Conservation (phyloP, 2,329 filamentous ascomycete species). For the Monilinia laxa region DNA sequence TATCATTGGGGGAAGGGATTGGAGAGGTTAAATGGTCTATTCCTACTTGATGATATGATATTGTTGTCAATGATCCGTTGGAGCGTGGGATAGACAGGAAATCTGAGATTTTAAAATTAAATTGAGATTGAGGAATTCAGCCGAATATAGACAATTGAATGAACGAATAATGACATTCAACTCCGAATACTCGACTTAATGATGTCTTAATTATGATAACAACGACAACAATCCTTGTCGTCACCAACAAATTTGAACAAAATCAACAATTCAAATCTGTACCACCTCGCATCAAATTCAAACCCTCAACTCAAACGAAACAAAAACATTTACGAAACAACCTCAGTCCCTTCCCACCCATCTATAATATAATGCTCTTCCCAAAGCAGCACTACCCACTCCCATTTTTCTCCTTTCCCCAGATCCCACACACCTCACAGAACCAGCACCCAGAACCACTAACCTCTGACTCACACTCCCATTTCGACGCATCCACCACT, state of each 20-base stretch:
- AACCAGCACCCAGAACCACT: neutral
- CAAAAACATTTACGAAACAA: constrained; percentile 6
- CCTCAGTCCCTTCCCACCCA: constrained; percentile 18
- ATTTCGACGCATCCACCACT: no score
- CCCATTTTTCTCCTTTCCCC: neutral
- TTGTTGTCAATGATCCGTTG: neutral
- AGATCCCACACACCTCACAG: neutral
- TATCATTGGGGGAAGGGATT: constrained; percentile 29
- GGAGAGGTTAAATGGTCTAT: neutral
- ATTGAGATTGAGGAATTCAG: neutral
- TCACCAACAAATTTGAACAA: constrained; percentile 1
- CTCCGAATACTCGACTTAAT: neutral
- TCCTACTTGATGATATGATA: constrained; percentile 4
- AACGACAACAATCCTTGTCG: neutral
- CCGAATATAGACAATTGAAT: neutral
- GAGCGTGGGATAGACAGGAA: neutral
- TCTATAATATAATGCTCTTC: neutral
- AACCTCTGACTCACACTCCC: neutral
- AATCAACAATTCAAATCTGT: neutral
- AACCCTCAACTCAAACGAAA: constrained; percentile 2
- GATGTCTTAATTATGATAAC: neutral
- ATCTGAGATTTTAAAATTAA: neutral
- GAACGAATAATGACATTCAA: neutral
- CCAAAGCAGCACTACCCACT: neutral
- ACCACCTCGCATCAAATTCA: neutral